Conservation (phyloP, 345 rosid genomes). For the Brassica rapa region DNA sequence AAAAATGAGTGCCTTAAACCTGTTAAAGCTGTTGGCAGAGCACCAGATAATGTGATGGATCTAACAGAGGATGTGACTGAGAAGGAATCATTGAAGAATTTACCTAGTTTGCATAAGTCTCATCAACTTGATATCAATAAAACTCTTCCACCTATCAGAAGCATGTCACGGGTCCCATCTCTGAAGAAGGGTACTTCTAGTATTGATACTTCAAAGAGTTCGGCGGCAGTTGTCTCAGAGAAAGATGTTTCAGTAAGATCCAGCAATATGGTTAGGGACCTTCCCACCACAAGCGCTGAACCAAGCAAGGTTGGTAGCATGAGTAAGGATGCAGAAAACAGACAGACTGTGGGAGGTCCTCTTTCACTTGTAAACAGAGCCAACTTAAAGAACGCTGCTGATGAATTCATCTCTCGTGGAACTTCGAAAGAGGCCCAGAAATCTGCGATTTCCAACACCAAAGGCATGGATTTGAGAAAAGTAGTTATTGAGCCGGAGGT, state of each 20-base stretch:
- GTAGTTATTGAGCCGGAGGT: constrained; percentile 46
- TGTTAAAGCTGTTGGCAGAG: constrained; percentile 24
- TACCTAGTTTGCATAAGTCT: constrained; percentile 43
- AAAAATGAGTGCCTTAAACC: constrained; percentile 44
- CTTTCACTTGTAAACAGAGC: constrained; percentile 38
- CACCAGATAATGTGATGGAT: constrained; percentile 32
- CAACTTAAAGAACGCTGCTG: constrained; percentile 39
- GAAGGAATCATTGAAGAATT: constrained; percentile 38
- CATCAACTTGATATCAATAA: constrained; percentile 39
- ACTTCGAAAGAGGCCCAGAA: constrained; percentile 38
- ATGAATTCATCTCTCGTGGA: constrained; percentile 40
- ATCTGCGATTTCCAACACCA: constrained; percentile 41
- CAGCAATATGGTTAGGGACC: constrained; percentile 30
- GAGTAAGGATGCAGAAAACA: constrained; percentile 45
- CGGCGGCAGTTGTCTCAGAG: constrained; percentile 32
- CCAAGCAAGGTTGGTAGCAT: constrained; percentile 46
- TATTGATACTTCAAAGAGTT: constrained; percentile 42
- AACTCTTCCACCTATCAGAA: constrained; percentile 44
- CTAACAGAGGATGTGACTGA: constrained; percentile 45
- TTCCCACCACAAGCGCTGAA: constrained; percentile 44
- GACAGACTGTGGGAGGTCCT: constrained; percentile 35
- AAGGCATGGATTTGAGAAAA: constrained; percentile 52
- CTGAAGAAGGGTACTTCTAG: constrained; percentile 41
- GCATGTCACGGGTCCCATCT: constrained; percentile 38
- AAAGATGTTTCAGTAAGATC: constrained; percentile 39